phyloP scores from a whole-genome alignment of 305 asterid species.

The Solanum chacoense region DNA sequence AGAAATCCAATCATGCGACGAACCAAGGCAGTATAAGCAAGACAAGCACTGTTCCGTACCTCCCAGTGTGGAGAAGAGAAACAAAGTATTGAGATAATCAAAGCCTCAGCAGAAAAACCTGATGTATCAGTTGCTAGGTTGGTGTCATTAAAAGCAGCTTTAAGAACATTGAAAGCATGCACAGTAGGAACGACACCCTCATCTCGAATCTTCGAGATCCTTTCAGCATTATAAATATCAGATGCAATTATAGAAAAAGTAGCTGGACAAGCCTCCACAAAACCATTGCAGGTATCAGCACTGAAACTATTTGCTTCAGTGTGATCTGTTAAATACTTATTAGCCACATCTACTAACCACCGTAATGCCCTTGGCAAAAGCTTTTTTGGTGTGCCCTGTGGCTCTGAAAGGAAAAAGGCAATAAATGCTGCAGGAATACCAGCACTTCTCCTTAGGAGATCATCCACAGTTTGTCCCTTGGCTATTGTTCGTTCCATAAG shows the following conservation, averaged over 20 bases:
- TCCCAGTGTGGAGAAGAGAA: constrained; percentile 98
- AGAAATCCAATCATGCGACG: constrained; percentile 98
- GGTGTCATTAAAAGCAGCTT: constrained; percentile 84
- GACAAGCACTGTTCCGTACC: constrained; percentile 96
- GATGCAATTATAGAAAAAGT: constrained; percentile 12
- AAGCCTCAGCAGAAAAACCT: constrained; percentile 85
- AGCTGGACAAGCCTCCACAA: constrained; percentile 17
- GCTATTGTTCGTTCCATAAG: constrained; percentile 88
- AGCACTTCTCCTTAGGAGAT: constrained; percentile 96
- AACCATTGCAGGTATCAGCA: constrained; percentile 12
- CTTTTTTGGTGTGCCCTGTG: constrained; percentile 92
- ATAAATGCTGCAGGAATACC: constrained; percentile 97
- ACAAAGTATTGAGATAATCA: constrained; percentile 64
- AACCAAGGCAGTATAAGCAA: constrained; percentile 87
- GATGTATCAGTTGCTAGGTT: constrained; percentile 94
- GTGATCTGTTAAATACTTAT: constrained; percentile 38
- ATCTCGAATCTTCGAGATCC: constrained; percentile 70
- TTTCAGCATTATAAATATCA: constrained; percentile 25
- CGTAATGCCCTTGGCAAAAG: constrained; percentile 81
- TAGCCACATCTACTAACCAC: constrained; percentile 73
- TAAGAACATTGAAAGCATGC: constrained; percentile 91
- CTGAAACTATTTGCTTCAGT: constrained; percentile 21
- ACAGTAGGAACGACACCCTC: constrained; percentile 95
- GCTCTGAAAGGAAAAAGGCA: constrained; percentile 94
- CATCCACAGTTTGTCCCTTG: constrained; percentile 94